These are phyloP conservation scores for Aspergillus glaucus DNA, from an alignment of 2,329 filamentous ascomycete species.

Conservation along the genomic window DNA sequence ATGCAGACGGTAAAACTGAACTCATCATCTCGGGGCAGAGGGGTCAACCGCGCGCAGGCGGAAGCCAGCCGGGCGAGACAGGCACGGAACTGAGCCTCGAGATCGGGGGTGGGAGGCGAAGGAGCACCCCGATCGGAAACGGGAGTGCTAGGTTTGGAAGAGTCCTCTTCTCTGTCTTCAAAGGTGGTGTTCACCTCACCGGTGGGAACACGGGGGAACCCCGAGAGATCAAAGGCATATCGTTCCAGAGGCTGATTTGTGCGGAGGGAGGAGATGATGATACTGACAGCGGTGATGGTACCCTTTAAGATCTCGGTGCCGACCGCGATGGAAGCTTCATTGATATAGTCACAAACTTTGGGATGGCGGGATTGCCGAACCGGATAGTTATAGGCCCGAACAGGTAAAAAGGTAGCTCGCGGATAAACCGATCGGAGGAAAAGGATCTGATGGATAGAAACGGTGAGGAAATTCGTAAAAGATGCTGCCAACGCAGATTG, in stretches of 20 bases:
- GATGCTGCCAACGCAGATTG: slow-evolving; percentile 57
- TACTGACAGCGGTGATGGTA: slow-evolving; percentile 48
- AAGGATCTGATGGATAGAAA: slow-evolving; percentile 78
- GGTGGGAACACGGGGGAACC: slow-evolving; percentile 46
- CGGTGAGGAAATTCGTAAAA: slow-evolving; percentile 73
- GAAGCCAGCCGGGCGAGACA: slow-evolving; percentile 40
- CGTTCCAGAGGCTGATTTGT: slow-evolving; percentile 51
- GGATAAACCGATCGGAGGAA: slow-evolving; percentile 80
- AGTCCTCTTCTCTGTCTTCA: slow-evolving; percentile 34
- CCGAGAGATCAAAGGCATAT: slow-evolving; percentile 55
- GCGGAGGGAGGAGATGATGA: slow-evolving; percentile 50
- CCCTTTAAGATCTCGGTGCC: slow-evolving; percentile 61
- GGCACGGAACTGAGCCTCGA: slow-evolving; percentile 46
- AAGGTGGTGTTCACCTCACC: slow-evolving; percentile 48
- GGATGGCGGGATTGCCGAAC: slow-evolving; percentile 84
- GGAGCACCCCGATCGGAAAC: slow-evolving; percentile 19
- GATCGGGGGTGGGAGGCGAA: slow-evolving; percentile 32
- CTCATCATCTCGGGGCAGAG: slow-evolving; percentile 40
- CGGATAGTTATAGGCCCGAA: slow-evolving; percentile 74
- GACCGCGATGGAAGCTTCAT: slow-evolving; percentile 69
- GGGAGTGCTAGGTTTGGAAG: slow-evolving; percentile 24
- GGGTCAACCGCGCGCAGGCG: slow-evolving; percentile 37
- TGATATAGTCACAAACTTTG: slow-evolving; percentile 77
- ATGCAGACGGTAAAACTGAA: slow-evolving; percentile 47
- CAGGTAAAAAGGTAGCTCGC: slow-evolving; percentile 65